Base-by-base conservation (phyloP, 306 rosid species). In the Cicer judaicum region DNA sequence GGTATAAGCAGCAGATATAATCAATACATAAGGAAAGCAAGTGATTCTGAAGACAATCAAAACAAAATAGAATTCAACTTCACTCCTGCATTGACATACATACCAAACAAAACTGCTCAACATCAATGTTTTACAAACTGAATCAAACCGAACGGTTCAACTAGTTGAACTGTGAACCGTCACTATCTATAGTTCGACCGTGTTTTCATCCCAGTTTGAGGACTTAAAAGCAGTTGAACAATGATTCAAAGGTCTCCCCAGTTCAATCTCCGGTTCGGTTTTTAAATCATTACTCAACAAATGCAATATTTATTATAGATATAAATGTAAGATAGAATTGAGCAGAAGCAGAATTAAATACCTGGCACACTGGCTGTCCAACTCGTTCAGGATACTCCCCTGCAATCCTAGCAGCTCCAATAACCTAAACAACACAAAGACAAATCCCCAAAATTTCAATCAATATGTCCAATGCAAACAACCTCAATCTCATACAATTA, bases 351-450 rank as follows among this genome's bases (percentile, higher is more conserved):
- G 13, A 29, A 84, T 60, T n/a, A 66, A 70, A 66, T 85, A 95
- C 99, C 99, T 92, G 98, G 88, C 99, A 95, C 36, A 88, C 84
- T 19, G 92, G 97, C 83, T 95, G 99, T 66, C 96, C 98, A n/a
- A 62, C 49, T 84, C 99, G 88, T 81, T 92, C 98, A 0, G 99
- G 99, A 78, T 79, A 87, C 79, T 89, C 96, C 72, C 86, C 91
- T 52, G 78, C 88, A 60, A 80, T 80, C 83, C 99, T 95, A 1
- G 87, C 85, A 81, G 86, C 91, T 84, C 92, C 99, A n/a, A 81
- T 83, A 80, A 84, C 91, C 99, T 95, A 82, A 86, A 36, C 46
- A 85, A 60, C 64, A 73, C 65, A 68, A 15, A 75, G 5, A 62
- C 29, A 53, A 9, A 72, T 38, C 57, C 78, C 78, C 72, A 54